phyloP scores from a whole-genome alignment of 1,284 basidiomycete genomes.

The Sphaerobolus stellatus region DNA sequence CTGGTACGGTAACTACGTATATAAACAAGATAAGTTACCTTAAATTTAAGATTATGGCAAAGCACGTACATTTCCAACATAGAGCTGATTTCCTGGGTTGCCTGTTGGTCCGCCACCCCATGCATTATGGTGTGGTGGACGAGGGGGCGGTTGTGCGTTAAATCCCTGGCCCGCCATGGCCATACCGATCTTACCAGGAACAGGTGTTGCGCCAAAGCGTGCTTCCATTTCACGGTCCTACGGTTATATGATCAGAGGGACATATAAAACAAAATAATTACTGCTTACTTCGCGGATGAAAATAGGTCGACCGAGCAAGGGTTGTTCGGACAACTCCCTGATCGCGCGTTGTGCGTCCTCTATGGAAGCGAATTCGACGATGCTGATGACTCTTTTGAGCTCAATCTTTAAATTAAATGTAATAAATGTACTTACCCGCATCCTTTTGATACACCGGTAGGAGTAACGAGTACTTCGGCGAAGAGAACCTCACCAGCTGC shows the following conservation, averaged over 20 bases:
- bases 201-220: conserved; percentile 89
- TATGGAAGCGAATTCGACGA: conserved; percentile 84
- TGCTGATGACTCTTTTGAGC: conserved; percentile 48
- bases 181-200: conserved; percentile 90
- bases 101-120: conserved; percentile 43
- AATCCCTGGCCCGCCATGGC: conserved; percentile 83
- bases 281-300: conserved; percentile 88
- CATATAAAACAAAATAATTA: neutral
- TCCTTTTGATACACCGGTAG: conserved; percentile 95
- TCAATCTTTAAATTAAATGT: neutral
- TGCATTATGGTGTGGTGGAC: conserved; percentile 72
- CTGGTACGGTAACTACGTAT: conserved; percentile 80
- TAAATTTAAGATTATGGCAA: neutral
- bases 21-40: neutral
- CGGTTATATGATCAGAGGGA: conserved; percentile 8
- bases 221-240: conserved; percentile 96
- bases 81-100: conserved; percentile 86
- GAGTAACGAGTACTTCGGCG: conserved; percentile 96
- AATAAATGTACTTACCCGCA: conserved; percentile 78
- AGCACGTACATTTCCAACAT: conserved; percentile 81
- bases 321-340: conserved; percentile 83
- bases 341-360: conserved; percentile 87
- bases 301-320: conserved; percentile 87
- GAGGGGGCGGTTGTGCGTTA: conserved; percentile 68
- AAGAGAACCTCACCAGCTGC: conserved; percentile 97